phyloP scores from a whole-genome alignment of 169 alveolate species.

The Prorocentrum cordatum region DNA sequence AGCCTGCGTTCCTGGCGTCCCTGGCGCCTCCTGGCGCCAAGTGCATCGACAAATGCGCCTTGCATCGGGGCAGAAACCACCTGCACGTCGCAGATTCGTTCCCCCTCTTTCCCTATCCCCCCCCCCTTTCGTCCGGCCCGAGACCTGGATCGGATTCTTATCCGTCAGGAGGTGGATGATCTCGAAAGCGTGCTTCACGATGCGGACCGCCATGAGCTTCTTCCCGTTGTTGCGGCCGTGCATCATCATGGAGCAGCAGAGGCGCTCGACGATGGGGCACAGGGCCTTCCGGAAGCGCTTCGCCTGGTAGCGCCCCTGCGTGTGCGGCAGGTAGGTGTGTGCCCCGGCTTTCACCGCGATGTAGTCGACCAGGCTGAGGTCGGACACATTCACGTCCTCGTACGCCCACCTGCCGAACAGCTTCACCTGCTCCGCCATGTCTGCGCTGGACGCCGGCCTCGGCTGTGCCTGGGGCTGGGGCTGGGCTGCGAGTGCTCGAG shows the following conservation, averaged over 20 bases:
- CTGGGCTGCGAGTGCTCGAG: too few relatives aligned
- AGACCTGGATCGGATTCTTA: conserved; percentile 94
- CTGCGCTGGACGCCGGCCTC: too few relatives aligned
- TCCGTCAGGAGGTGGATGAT: conserved; percentile 93
- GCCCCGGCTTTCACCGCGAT: conserved; percentile 1
- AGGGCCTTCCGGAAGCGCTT: conserved; percentile 93
- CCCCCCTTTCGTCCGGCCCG: too few relatives aligned
- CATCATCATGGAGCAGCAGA: conserved; percentile 83
- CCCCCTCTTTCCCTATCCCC: too few relatives aligned
- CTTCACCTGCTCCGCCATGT: conserved; percentile 53
- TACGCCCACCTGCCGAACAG: conserved; percentile 41
- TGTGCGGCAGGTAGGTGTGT: conserved; percentile 91
- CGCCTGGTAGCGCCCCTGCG: conserved; percentile 97
- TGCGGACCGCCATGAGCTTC: conserved; percentile 93
- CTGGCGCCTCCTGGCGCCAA: too few relatives aligned
- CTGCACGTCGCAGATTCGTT: too few relatives aligned
- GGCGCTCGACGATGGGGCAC: conserved; percentile 98
- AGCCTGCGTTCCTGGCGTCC: too few relatives aligned
- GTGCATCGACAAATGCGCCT: too few relatives aligned
- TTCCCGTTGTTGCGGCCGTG: conserved; percentile 93
- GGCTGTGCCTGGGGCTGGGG: too few relatives aligned
- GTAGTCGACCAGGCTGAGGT: not conserved
- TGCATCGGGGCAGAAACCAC: too few relatives aligned
- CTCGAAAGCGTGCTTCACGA: conserved; percentile 95
- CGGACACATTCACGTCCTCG: not conserved